These are phyloP conservation scores for Eleusine coracana DNA, from an alignment of 176 grass and related monocot species.

Conservation along the genomic window DNA sequence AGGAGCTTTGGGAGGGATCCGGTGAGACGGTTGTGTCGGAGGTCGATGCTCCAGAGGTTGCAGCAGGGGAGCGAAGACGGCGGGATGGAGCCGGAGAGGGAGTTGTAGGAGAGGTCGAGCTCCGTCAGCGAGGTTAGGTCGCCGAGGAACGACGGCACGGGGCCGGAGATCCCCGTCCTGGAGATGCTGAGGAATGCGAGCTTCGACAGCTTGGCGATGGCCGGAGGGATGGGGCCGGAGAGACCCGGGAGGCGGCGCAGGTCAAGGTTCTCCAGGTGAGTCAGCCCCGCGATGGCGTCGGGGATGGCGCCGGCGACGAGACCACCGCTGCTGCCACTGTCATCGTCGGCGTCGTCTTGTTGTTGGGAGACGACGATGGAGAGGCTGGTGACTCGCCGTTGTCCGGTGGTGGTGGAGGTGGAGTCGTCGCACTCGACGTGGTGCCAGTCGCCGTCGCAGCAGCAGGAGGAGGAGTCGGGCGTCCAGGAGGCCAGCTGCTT, in stretches of 20 bases:
- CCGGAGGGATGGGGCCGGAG: slow-evolving; percentile 47
- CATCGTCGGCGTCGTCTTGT: neutral
- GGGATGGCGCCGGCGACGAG: slow-evolving; percentile 55
- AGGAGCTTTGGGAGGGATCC: slow-evolving; percentile 49
- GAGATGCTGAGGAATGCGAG: slow-evolving; percentile 59
- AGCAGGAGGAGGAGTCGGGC: neutral
- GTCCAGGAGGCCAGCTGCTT: slow-evolving; percentile 59
- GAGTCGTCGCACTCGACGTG: slow-evolving; percentile 47
- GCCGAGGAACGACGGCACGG: slow-evolving; percentile 51
- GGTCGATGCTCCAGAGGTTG: slow-evolving; percentile 37
- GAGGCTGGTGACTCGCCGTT: slow-evolving; percentile 50
- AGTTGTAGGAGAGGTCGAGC: neutral
- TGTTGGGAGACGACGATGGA: neutral
- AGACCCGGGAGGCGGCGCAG: slow-evolving; percentile 58
- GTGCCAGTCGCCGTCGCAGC: slow-evolving; percentile 53
- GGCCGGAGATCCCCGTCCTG: slow-evolving; percentile 54
- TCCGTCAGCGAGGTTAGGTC: slow-evolving; percentile 1
- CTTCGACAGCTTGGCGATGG: slow-evolving; percentile 23
- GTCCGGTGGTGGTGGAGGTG: neutral
- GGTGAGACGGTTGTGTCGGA: slow-evolving; percentile 66
- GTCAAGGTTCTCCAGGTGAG: slow-evolving; percentile 30
- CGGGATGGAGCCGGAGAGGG: neutral
- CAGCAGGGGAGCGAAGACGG: neutral
- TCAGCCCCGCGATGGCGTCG: slow-evolving; percentile 53
- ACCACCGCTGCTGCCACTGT: neutral